Evolutionary conservation across 2,329 filamentous ascomycete species (phyloP).

Genomic region (Pseudogymnoascus sp.): DNA sequence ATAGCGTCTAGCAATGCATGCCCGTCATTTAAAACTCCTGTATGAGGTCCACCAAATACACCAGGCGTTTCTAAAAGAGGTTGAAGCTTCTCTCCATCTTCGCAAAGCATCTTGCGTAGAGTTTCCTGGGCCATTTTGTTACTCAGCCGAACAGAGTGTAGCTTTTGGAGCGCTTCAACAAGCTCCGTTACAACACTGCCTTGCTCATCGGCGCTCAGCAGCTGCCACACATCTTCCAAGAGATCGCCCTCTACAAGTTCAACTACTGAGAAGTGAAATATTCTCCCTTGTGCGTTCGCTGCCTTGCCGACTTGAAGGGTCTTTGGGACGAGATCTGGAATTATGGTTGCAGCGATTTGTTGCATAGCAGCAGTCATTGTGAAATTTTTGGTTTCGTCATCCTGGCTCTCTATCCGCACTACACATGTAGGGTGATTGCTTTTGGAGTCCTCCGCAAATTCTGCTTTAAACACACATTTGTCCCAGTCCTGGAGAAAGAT

Average conservation of each 20-base stretch:
- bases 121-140: conserved; percentile 8
- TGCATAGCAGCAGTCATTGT: conserved; percentile 13
- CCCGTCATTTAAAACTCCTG: conserved; percentile 9
- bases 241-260: conserved; percentile 12
- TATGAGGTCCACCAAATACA: conserved; percentile 11
- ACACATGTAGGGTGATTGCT: conserved; percentile 8
- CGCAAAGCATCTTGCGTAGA: conserved; percentile 9
- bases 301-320: conserved; percentile 21
- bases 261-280: conserved; percentile 13
- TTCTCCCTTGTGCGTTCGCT: conserved; percentile 10
- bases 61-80: conserved; percentile 4
- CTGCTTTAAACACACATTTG: conserved; percentile 16
- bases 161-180: conserved; percentile 11
- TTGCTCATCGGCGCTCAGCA: conserved; percentile 13
- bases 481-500: conserved; percentile 15
- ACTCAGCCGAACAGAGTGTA: conserved; percentile 10
- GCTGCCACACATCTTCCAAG: conserved; percentile 14
- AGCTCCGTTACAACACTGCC: conserved; percentile 12
- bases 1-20: conserved; percentile 10
- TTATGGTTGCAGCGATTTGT: conserved; percentile 11
- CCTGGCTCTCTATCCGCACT: conserved; percentile 12
- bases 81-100: conserved; percentile 7
- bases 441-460: conserved; percentile 1
- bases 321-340: conserved; percentile 13
- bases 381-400: conserved; percentile 9